Evolutionary conservation across 495 filamentous ascomycete genomes (phyloP).

Genomic region (Penicillium salamii): DNA sequence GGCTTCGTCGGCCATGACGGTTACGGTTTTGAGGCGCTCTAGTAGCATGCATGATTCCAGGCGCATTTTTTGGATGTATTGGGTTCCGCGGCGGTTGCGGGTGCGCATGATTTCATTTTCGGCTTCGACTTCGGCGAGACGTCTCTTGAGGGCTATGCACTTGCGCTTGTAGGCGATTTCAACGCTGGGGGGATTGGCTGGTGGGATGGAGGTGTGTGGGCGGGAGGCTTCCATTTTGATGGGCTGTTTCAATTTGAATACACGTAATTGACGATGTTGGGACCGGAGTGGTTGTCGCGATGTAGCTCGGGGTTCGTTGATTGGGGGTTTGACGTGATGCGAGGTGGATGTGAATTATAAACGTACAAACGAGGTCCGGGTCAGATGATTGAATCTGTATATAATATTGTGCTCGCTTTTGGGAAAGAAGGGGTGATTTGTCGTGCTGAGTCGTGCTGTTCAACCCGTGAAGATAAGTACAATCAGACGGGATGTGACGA

Average conservation of each 20-base stretch:
- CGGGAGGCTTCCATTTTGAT: slow-evolving; percentile 31
- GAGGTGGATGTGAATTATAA: slow-evolving; percentile 1
- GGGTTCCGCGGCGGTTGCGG: slow-evolving; percentile 74
- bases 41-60: slow-evolving; percentile 88
- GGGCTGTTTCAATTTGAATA: background rate
- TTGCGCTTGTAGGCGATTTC: slow-evolving; percentile 96
- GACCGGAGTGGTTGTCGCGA: background rate
- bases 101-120: slow-evolving; percentile 77
- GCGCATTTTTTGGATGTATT: slow-evolving; percentile 85
- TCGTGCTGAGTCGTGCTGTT: too few species aligned
- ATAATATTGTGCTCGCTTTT: background rate
- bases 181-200: slow-evolving; percentile 73
- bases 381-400: background rate
- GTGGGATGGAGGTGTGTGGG: slow-evolving; percentile 20
- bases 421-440: background rate
- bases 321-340: background rate
- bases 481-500: slow-evolving; percentile 4
- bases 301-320: background rate
- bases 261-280: background rate
- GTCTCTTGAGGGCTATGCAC: slow-evolving; percentile 91
- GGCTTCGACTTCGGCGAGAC: slow-evolving; percentile 85
- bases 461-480: too few species aligned
- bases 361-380: too few species aligned
- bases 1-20: slow-evolving; percentile 62
- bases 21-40: slow-evolving; percentile 80